Percentiles rank a stretch among this genome's conserved stretches.
phyloP scores from a whole-genome alignment of 352 stramenopile genomes.

The Phytophthora pistaciae region DNA sequence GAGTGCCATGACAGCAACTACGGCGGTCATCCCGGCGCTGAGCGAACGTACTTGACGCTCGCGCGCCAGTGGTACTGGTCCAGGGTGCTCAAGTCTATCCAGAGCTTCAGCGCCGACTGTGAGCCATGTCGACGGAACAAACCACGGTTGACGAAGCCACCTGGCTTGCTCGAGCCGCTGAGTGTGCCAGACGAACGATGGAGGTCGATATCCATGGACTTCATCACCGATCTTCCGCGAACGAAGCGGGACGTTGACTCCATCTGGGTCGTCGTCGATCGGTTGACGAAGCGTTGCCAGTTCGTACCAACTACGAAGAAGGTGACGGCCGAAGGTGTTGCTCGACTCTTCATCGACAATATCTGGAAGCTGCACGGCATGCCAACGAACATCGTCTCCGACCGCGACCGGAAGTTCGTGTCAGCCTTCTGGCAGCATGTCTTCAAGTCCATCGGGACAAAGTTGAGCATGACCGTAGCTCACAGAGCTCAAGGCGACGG shows the following conservation, averaged over 20 bases:
- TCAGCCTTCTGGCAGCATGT: too few relatives aligned
- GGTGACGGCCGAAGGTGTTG: slow-evolving; percentile 7
- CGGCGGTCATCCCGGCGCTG: slow-evolving; percentile 13
- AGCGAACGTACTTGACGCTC: slow-evolving; percentile 17
- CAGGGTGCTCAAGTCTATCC: slow-evolving; percentile 19
- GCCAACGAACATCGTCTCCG: slow-evolving; percentile 1
- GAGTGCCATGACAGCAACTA: slow-evolving; percentile 21
- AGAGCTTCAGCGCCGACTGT: slow-evolving; percentile 19
- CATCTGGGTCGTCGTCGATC: too few relatives aligned
- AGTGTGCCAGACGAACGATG: too few relatives aligned
- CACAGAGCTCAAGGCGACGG: too few relatives aligned
- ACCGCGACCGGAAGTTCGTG: too few relatives aligned
- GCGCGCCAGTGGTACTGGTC: slow-evolving; percentile 14
- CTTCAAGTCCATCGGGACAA: too few relatives aligned
- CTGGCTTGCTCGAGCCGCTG: too few relatives aligned
- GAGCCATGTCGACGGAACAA: slow-evolving; percentile 26
- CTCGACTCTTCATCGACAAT: slow-evolving; percentile 16
- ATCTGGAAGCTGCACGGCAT: slow-evolving; percentile 14
- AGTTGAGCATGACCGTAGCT: too few relatives aligned
- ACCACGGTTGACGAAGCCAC: too few relatives aligned
- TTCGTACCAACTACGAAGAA: slow-evolving; percentile 10
- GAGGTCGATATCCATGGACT: too few relatives aligned
- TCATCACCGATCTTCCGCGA: too few relatives aligned
- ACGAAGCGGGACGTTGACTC: too few relatives aligned
- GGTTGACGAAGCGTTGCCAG: slow-evolving; percentile 1